Percentiles rank a stretch among this genome's conserved stretches.
These are phyloP conservation scores for Gaertneriomyces semiglobifer DNA, from an alignment of 192 early-diverging fungal genomes.

Conservation along the genomic window DNA sequence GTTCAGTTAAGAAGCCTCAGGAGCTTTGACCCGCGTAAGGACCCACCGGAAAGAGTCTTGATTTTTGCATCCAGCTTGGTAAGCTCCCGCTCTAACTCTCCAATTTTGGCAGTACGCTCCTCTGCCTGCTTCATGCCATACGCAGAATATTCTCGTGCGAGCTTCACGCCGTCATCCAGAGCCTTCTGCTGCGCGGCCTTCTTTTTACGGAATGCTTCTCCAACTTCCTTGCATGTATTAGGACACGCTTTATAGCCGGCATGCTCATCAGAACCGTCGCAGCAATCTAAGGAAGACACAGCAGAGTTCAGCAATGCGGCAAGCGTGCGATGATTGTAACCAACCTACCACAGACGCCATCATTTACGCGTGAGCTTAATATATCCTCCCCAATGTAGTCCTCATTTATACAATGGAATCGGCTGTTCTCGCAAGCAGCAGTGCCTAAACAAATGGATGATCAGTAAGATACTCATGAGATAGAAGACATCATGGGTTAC, in stretches of 20 bases:
- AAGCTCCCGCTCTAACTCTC: conserved; percentile 40
- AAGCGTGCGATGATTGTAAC: neutral
- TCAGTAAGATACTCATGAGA: neutral
- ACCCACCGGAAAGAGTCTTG: conserved; percentile 36
- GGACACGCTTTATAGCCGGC: conserved; percentile 59
- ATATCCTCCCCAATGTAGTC: conserved; percentile 71
- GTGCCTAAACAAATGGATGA: conserved; percentile 58
- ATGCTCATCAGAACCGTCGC: conserved; percentile 93
- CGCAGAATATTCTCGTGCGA: conserved; percentile 17
- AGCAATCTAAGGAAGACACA: conserved; percentile 56
- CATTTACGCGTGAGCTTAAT: conserved; percentile 74
- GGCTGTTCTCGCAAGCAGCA: conserved; percentile 77
- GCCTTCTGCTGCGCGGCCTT: neutral
- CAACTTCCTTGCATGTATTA: conserved; percentile 70
- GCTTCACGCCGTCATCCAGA: conserved; percentile 28
- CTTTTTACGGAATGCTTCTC: conserved; percentile 28
- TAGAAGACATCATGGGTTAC: neutral
- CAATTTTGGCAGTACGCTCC: conserved; percentile 16
- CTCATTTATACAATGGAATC: conserved; percentile 79
- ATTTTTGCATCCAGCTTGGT: conserved; percentile 26
- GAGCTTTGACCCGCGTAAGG: neutral
- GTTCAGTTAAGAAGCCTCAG: no score
- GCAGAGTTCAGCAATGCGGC: no score
- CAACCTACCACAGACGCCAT: conserved; percentile 81
- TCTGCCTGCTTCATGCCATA: conserved; percentile 12